Base-by-base conservation (phyloP, 2,329 filamentous ascomycete species). In the Apiospora phragmitis region DNA sequence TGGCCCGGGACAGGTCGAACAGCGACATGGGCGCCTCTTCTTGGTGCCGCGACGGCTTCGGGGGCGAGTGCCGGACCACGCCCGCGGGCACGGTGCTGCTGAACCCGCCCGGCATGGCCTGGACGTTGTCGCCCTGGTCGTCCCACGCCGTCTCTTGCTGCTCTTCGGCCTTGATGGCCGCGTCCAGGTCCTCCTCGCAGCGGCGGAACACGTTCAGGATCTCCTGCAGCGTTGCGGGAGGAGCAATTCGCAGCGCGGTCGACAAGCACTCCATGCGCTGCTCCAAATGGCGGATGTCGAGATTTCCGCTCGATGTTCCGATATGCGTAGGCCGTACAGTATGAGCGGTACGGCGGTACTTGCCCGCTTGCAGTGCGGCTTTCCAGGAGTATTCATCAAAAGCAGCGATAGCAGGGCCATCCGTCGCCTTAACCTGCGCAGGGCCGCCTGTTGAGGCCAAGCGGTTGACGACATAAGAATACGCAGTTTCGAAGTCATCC, bases 401-500 rank as follows among this genome's bases (percentile, higher is more conserved):
- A 24, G 70, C 26, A 73, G 76, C 68, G 5, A 71, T 24, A 11
- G 32, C 38, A 32, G 51, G n/a, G 12, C 55, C 55, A n/a, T 62
- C 38, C 9, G 73, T 68, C 26, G 74, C 71, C 38, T 76, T 72
- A 12, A 76, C 43, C 68, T 70, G 69, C 65, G 71, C 55, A 69
- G 65, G 70, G n/a, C 69, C 70, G 69, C 65, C 72, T 38, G 81
- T 76, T 11, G 81, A 78, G 9, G 86, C 85, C 0, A 96, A 84
- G 29, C 92, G 89, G 77, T 90, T 94, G 65, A 94, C 88, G 1
- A 95, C 91, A 77, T 93, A 95, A 0, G 93, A 95, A 79, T 95
- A 96, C 14, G 93, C 93, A 0, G 93, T 96, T 78, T 97, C 94
- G 72, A 96, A 96, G 78, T 90, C 94, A 73, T 94, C 91, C 77